Evolutionary conservation across 305 asterid genomes (phyloP).

Genomic region (Coffea humblotiana): DNA sequence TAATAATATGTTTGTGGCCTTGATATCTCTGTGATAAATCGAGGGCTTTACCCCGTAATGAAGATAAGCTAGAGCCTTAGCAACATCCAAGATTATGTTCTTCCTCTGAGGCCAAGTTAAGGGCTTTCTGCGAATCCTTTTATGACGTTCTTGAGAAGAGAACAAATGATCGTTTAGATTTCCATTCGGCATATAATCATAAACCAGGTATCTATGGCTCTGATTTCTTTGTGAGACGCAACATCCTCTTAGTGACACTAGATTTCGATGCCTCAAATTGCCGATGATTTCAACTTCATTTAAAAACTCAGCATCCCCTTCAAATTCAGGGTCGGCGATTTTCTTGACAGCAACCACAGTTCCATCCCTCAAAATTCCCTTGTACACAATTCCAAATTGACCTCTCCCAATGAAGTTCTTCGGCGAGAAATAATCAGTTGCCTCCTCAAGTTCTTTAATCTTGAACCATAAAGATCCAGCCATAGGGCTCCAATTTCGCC

Average conservation of each 20-base stretch:
- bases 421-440: slow-evolving; percentile 39
- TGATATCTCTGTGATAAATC: slow-evolving; percentile 78
- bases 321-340: slow-evolving; percentile 35
- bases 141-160: slow-evolving; percentile 11
- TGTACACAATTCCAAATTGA: slow-evolving; percentile 52
- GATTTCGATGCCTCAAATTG: slow-evolving; percentile 50
- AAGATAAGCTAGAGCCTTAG: slow-evolving; percentile 65
- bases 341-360: slow-evolving; percentile 51
- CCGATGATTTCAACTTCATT: slow-evolving; percentile 55
- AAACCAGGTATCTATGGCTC: slow-evolving; percentile 67
- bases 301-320: slow-evolving; percentile 37
- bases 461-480: slow-evolving; percentile 24
- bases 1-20: slow-evolving; percentile 75
- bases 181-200: slow-evolving; percentile 85
- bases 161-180: slow-evolving; percentile 77
- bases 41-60: slow-evolving; percentile 89
- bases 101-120: slow-evolving; percentile 83
- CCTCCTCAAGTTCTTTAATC: slow-evolving; percentile 45
- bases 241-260: slow-evolving; percentile 54
- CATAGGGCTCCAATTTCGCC: slow-evolving; percentile 12
- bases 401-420: slow-evolving; percentile 56
- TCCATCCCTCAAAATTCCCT: slow-evolving; percentile 50
- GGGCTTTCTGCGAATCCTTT: slow-evolving; percentile 26
- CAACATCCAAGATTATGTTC: slow-evolving; percentile 77
- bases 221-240: slow-evolving; percentile 14